Percentiles rank a stretch among this genome's conserved stretches.
These are phyloP conservation scores for Hirschioporus abietinus DNA, from an alignment of 768 basidiomycete genomes.

Conservation along the genomic window DNA sequence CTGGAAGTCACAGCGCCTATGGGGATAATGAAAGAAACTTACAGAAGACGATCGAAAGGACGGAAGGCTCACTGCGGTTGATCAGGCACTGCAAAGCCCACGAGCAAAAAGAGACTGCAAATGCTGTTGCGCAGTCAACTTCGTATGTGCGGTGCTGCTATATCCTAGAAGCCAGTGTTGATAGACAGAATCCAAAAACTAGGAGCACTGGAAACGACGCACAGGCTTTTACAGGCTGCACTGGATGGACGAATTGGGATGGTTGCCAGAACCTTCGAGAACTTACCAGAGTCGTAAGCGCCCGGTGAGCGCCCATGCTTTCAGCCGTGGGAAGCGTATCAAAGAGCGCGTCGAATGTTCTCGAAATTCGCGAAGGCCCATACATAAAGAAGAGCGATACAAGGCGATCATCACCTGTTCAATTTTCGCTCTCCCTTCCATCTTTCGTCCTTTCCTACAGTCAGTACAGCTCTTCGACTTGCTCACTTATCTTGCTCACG, in stretches of 20 bases:
- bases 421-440: slow-evolving; percentile 1
- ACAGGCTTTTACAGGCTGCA: not conserved
- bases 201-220: too few relatives aligned
- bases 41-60: not conserved
- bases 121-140: not conserved
- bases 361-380: not conserved
- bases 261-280: not conserved
- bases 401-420: not conserved
- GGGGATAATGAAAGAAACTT: not conserved
- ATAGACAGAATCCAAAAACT: not conserved
- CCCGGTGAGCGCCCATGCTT: not conserved
- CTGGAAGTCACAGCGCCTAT: not conserved
- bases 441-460: not conserved
- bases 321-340: not conserved
- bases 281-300: not conserved
- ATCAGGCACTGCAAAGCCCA: not conserved
- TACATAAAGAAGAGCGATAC: not conserved
- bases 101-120: not conserved
- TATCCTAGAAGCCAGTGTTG: not conserved
- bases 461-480: not conserved
- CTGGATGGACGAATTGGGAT: not conserved
- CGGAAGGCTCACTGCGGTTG: not conserved
- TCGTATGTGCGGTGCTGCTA: not conserved
- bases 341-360: slow-evolving; percentile 3
- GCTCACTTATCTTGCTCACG: not conserved